Percentiles rank a stretch among this genome's conserved stretches.
Conservation (phyloP, 2,329 filamentous ascomycete genomes). For the Emergomyces orientalis region DNA sequence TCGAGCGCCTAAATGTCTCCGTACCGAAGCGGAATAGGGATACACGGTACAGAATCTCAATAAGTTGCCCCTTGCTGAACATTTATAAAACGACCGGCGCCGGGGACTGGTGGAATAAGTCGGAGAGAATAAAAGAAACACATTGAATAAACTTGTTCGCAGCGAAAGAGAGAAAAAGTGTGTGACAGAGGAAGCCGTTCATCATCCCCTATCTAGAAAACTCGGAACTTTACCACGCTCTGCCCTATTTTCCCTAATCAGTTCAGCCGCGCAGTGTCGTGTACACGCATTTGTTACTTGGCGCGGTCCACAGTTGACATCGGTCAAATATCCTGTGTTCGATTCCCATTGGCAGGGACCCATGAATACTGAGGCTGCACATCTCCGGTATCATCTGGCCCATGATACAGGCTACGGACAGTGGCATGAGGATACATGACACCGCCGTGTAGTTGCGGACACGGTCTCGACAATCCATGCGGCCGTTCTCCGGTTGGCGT, state of each 20-base stretch:
- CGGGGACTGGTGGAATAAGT: background rate
- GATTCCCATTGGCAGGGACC: background rate
- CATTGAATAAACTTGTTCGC: background rate
- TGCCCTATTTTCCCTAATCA: background rate
- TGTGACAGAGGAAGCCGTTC: background rate
- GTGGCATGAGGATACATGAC: background rate
- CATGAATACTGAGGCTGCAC: constrained; percentile 1
- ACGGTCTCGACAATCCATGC: background rate
- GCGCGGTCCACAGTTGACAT: constrained; percentile 6
- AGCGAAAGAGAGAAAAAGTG: background rate
- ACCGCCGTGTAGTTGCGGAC: background rate
- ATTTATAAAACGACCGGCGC: constrained; percentile 6
- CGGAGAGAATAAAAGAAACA: background rate
- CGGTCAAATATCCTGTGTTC: background rate
- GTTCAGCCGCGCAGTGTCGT: background rate
- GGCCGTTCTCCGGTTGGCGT: background rate
- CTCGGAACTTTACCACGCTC: background rate
- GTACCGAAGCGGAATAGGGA: background rate
- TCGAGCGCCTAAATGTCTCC: background rate
- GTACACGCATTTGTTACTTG: background rate
- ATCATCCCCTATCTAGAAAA: background rate
- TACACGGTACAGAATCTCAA: background rate
- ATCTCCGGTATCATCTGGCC: background rate
- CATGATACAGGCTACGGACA: background rate
- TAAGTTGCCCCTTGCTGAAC: background rate